A percentile compares a stretch with the other conserved stretches of the same genome.
Conservation (phyloP, 176 grass and related monocot genomes). For the bread wheat (Triticum aestivum) region IWGSC_CS_RefSeq_v2.1 NC_057813.1:710061313-710061812, state of each 20-base stretch:
- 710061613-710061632: not conserved
- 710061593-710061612: conserved; percentile 1
- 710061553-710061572: conserved; percentile 9
- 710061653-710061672: not conserved
- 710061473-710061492: not conserved
- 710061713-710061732: conserved; percentile 7
- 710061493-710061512: not conserved
- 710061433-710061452: not conserved
- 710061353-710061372: fast-evolving
- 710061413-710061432: not conserved
- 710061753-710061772: not conserved
- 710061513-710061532: not conserved
- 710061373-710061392: not conserved
- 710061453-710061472: not conserved
- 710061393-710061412: not conserved
- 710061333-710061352: not conserved
- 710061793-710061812: conserved; percentile 6
- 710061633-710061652: conserved; percentile 2
- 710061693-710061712: not conserved
- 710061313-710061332: conserved; percentile 3
- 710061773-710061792: not conserved
- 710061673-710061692: not conserved
- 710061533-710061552: not conserved
- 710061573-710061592: conserved; percentile 3
- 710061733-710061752: not conserved